Evolutionary conservation across 2,329 filamentous ascomycete species (phyloP).

Genomic region (Cercospora berteroae): DNA sequence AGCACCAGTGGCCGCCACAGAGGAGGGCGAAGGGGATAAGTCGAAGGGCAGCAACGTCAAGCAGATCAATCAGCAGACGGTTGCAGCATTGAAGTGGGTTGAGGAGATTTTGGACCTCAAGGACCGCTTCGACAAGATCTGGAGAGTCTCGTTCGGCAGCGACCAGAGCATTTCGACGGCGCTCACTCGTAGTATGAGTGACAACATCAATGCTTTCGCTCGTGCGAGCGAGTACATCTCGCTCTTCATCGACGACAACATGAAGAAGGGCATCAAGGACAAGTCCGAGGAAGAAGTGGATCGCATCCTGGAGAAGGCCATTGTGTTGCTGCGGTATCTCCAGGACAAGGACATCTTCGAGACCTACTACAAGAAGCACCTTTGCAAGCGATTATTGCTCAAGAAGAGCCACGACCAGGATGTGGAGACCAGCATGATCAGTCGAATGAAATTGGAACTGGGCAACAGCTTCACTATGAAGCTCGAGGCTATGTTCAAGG

Average conservation of each 20-base stretch:
- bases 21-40: slow-evolving; percentile 50
- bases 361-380: slow-evolving; percentile 95
- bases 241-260: slow-evolving; percentile 92
- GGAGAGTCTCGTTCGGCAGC: slow-evolving; percentile 66
- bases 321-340: slow-evolving; percentile 81
- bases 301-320: slow-evolving; percentile 79
- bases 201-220: slow-evolving; percentile 86
- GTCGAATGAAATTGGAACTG: slow-evolving; percentile 93
- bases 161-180: slow-evolving; percentile 79
- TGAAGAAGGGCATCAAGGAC: slow-evolving; percentile 89
- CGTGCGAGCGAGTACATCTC: slow-evolving; percentile 90
- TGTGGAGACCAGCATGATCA: slow-evolving; percentile 92
- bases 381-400: slow-evolving; percentile 81
- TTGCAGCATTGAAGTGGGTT: slow-evolving; percentile 90
- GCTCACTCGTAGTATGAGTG: slow-evolving; percentile 80
- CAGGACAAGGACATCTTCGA: slow-evolving; percentile 94
- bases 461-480: slow-evolving; percentile 91
- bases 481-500: slow-evolving; percentile 96
- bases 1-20: slow-evolving; percentile 51
- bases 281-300: slow-evolving; percentile 90
- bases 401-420: slow-evolving; percentile 88
- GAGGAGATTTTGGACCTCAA: slow-evolving; percentile 84
- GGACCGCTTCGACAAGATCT: slow-evolving; percentile 82
- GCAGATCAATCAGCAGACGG: slow-evolving; percentile 71
- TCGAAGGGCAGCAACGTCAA: slow-evolving; percentile 49